Evolutionary conservation across 2,329 filamentous ascomycete species (phyloP).

Genomic region (Endoconidiophora laricicola): DNA sequence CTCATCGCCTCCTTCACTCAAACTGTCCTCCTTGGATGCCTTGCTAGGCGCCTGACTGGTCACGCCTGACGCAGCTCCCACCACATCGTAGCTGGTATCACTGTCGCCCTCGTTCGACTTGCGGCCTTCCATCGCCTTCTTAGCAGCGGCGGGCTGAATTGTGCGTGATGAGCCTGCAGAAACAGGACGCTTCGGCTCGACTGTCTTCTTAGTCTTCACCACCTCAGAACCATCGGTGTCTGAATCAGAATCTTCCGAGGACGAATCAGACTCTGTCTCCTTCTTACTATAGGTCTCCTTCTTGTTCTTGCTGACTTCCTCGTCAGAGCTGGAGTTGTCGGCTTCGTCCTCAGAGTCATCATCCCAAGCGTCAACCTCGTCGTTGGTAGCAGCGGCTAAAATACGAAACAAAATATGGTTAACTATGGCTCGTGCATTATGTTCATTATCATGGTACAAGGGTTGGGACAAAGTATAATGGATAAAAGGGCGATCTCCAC

Average conservation of each 20-base stretch:
- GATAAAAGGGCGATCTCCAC: too few species aligned
- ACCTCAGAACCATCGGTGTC: slow-evolving; percentile 2
- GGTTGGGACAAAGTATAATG: not conserved
- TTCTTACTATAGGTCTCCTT: slow-evolving; percentile 17
- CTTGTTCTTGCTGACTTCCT: slow-evolving; percentile 15
- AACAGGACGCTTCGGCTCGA: slow-evolving; percentile 24
- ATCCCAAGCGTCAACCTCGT: slow-evolving; percentile 49
- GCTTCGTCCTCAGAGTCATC: slow-evolving; percentile 49
- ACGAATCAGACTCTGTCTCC: slow-evolving; percentile 14
- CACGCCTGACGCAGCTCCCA: slow-evolving; percentile 58
- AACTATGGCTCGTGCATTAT: not conserved
- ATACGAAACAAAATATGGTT: not conserved
- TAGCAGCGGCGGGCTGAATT: slow-evolving; percentile 37
- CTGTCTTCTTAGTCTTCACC: slow-evolving; percentile 17
- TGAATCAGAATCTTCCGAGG: slow-evolving; percentile 22
- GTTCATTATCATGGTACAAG: not conserved
- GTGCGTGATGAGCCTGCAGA: slow-evolving; percentile 44
- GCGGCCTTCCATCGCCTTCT: slow-evolving; percentile 44
- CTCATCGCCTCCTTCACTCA: slow-evolving; percentile 37
- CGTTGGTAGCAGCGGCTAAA: slow-evolving; percentile 49
- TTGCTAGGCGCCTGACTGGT: slow-evolving; percentile 57
- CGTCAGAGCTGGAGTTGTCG: slow-evolving; percentile 10
- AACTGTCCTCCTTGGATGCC: slow-evolving; percentile 34
- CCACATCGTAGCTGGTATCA: slow-evolving; percentile 89
- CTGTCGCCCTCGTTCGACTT: slow-evolving; percentile 80